A percentile compares a stretch with the other conserved stretches of the same genome.
Conservation (phyloP, 139 green algal genomes). For the Coccomyxa sp. region DNA sequence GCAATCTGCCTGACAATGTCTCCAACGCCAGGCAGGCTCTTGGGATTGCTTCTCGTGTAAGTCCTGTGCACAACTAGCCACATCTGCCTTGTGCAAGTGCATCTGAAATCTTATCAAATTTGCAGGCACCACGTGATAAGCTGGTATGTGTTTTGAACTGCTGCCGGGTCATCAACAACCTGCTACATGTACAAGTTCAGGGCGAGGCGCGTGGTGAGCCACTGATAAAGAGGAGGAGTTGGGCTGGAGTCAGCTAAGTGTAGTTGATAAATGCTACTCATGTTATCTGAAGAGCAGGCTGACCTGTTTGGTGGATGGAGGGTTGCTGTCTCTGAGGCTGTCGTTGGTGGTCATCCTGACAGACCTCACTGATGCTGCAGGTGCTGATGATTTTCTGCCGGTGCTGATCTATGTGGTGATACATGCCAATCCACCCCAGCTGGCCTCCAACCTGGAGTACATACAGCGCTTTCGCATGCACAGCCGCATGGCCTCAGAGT, state of each 20-base stretch:
- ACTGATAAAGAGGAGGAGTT: neutral
- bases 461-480: slow-evolving; percentile 64
- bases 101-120: no score
- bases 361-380: slow-evolving; percentile 27
- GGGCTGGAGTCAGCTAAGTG: no score
- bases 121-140: slow-evolving; percentile 93
- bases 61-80: no score
- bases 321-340: neutral
- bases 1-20: neutral
- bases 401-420: slow-evolving; percentile 89
- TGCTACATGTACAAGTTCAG: slow-evolving; percentile 44
- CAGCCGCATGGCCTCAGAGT: slow-evolving; percentile 37
- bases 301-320: neutral
- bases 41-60: neutral
- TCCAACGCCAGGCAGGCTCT: neutral
- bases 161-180: slow-evolving; percentile 79
- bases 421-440: slow-evolving; percentile 54
- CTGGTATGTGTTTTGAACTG: slow-evolving; percentile 90
- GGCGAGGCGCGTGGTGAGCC: slow-evolving; percentile 18
- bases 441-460: slow-evolving; percentile 74
- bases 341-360: neutral
- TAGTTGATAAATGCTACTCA: no score
- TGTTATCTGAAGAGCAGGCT: neutral
- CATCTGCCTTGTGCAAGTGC: no score
- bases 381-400: slow-evolving; percentile 94